Conservation (phyloP, 805 yeast genomes). For the Cyberlindnera petersonii region DNA sequence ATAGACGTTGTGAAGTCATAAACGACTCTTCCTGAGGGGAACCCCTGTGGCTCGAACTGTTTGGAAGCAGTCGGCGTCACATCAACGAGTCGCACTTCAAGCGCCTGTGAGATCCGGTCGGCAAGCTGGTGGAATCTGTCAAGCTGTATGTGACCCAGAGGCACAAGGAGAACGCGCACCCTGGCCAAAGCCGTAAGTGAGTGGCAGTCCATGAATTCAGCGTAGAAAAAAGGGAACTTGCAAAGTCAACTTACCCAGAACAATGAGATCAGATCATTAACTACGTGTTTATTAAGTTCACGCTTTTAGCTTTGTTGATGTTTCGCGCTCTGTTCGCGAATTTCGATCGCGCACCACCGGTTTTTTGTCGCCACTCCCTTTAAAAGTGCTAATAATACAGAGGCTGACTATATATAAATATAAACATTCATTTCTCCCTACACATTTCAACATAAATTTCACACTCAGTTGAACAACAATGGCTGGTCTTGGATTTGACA, state of each 20-base stretch:
- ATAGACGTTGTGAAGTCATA: constrained; percentile 48
- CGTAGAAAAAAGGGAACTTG: no score
- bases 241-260: no score
- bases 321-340: no score
- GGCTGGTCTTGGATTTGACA: constrained; percentile 92
- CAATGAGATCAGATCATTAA: no score
- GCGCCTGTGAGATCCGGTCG: constrained; percentile 40
- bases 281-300: background rate
- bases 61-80: constrained; percentile 59
- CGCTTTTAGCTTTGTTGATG: background rate
- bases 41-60: constrained; percentile 78
- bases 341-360: no score
- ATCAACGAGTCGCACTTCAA: constrained; percentile 72
- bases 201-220: constrained; percentile 34
- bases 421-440: no score
- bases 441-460: background rate
- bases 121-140: constrained; percentile 38
- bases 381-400: no score
- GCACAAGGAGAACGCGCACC: constrained; percentile 64
- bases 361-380: no score
- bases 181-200: constrained; percentile 61
- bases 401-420: no score
- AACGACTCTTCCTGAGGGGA: constrained; percentile 71
- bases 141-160: constrained; percentile 48
- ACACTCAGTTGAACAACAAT: constrained; percentile 33